Percentiles rank a stretch among this genome's conserved stretches.
Conservation (phyloP, 2,329 filamentous ascomycete species). For the Arthrinium puccinioides region DNA sequence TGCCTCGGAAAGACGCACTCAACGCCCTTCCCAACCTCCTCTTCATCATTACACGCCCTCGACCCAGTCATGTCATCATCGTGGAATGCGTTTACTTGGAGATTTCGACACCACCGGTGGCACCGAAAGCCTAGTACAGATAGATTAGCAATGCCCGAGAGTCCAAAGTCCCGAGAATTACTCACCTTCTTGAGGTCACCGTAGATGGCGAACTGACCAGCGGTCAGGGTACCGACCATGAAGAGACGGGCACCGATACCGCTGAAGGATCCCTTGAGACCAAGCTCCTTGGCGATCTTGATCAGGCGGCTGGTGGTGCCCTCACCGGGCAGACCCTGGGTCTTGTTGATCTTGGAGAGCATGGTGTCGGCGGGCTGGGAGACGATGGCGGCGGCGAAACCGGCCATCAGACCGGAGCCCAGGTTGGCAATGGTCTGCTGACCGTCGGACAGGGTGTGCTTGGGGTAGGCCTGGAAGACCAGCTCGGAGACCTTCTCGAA, state of each 20-base stretch:
- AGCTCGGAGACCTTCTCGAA: conserved; percentile 68
- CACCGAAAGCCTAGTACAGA: conserved; percentile 40
- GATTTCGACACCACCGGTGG: conserved; percentile 56
- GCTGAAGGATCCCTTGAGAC: conserved; percentile 58
- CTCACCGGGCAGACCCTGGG: conserved; percentile 65
- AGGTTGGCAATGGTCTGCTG: conserved; percentile 66
- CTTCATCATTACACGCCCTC: conserved; percentile 14
- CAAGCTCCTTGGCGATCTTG: conserved; percentile 70
- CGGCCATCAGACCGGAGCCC: conserved; percentile 66
- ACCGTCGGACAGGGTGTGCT: conserved; percentile 50
- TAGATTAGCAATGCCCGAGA: background rate
- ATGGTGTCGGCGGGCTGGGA: conserved; percentile 75
- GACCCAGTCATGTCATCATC: background rate
- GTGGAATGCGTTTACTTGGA: conserved; percentile 18
- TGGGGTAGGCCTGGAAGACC: conserved; percentile 55
- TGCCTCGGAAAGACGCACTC: conserved; percentile 12
- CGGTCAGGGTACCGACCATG: conserved; percentile 64
- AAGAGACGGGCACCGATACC: conserved; percentile 70
- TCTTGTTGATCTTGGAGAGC: conserved; percentile 80
- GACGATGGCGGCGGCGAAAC: conserved; percentile 68
- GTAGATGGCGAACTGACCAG: conserved; percentile 70
- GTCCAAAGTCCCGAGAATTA: background rate
- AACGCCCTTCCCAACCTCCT: conserved; percentile 8
- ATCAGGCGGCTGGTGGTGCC: conserved; percentile 62
- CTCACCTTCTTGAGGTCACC: conserved; percentile 44